phyloP scores from a whole-genome alignment of 2,329 filamentous ascomycete genomes.

The Acephala macrosclerotiorum region DNA sequence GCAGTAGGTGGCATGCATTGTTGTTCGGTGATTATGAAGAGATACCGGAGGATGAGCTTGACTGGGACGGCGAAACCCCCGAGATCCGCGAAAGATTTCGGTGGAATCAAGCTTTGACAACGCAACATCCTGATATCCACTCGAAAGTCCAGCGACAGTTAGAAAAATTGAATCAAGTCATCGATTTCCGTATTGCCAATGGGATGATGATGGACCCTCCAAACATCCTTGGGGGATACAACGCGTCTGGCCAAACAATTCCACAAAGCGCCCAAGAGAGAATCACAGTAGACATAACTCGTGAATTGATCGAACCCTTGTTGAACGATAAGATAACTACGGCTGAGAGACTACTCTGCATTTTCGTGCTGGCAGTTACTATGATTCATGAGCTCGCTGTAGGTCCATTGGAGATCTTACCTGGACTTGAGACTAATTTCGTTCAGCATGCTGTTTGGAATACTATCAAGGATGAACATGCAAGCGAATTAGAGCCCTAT shows the following conservation, averaged over 20 bases:
- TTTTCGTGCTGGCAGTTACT: not conserved
- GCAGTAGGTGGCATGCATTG: too few species aligned
- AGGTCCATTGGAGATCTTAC: not conserved
- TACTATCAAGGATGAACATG: not conserved
- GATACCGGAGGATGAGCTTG: too few species aligned
- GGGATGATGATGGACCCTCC: not conserved
- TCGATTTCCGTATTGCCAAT: too few species aligned
- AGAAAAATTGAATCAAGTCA: too few species aligned
- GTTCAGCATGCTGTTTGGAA: not conserved
- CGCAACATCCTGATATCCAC: too few species aligned
- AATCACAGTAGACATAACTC: not conserved
- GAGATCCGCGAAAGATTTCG: too few species aligned
- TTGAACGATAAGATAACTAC: not conserved
- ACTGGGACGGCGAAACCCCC: too few species aligned
- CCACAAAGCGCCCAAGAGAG: not conserved
- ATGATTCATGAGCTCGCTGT: not conserved
- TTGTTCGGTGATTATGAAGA: too few species aligned
- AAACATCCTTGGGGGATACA: not conserved
- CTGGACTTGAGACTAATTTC: not conserved
- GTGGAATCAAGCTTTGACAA: too few species aligned
- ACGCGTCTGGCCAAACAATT: too few species aligned
- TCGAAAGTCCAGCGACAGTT: too few species aligned
- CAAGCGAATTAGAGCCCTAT: not conserved
- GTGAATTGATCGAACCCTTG: not conserved
- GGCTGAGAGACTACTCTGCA: not conserved